A percentile compares a stretch with the other conserved stretches of the same genome.
Evolutionary conservation across 192 early-diverging fungal genomes (phyloP).

Genomic region (Umbelopsis sp.): DNA sequence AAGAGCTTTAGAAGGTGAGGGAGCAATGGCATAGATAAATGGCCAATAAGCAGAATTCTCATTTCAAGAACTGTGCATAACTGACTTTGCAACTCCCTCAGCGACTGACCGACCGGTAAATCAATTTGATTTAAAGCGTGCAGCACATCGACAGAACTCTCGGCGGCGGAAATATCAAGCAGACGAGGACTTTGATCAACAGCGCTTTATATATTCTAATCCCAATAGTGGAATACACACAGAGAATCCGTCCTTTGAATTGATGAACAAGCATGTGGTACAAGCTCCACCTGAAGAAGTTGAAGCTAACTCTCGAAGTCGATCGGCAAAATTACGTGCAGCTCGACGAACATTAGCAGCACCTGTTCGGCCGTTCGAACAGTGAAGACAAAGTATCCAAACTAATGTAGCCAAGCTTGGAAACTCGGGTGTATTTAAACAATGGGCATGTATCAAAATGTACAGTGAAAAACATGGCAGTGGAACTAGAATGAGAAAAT

Average conservation of each 20-base stretch:
- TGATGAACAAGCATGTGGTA: conserved; percentile 43
- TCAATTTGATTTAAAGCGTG: conserved; percentile 35
- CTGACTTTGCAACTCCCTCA: background rate
- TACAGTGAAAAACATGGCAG: conserved; percentile 15
- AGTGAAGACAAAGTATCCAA: background rate
- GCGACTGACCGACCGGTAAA: conserved; percentile 20
- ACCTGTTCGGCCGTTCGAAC: conserved; percentile 30
- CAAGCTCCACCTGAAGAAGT: conserved; percentile 53
- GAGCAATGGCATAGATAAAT: too few species aligned
- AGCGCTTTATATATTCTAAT: background rate
- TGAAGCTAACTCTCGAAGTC: conserved; percentile 54
- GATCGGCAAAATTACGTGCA: conserved; percentile 55
- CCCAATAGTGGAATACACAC: background rate
- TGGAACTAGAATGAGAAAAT: background rate
- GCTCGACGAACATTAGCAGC: conserved; percentile 26
- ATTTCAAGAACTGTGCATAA: background rate
- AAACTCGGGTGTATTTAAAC: conserved; percentile 8
- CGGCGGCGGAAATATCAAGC: background rate
- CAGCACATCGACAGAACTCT: conserved; percentile 17
- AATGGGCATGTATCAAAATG: conserved; percentile 18
- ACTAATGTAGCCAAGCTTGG: background rate
- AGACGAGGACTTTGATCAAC: background rate
- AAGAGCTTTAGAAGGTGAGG: conserved; percentile 24
- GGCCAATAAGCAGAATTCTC: too few species aligned
- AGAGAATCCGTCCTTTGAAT: conserved; percentile 27